phyloP scores from a whole-genome alignment of 805 yeast genomes.

The Saturnispora ahearnii region DNA sequence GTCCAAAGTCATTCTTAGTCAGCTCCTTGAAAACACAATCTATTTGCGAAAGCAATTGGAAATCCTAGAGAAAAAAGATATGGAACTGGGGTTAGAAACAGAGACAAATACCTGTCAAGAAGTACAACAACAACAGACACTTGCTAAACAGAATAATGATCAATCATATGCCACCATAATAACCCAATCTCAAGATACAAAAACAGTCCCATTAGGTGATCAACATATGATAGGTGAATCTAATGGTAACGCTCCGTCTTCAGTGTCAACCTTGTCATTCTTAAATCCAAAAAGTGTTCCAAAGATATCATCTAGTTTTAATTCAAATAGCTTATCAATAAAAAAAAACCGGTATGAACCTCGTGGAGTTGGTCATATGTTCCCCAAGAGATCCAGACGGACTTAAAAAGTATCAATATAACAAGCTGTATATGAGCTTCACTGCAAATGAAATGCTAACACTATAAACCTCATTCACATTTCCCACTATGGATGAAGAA shows the following conservation, averaged over 20 bases:
- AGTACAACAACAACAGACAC: background rate
- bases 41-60: constrained; percentile 1
- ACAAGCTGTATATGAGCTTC: too few relatives aligned
- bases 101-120: background rate
- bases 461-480: too few relatives aligned
- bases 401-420: background rate
- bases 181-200: background rate
- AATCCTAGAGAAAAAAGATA: background rate
- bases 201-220: background rate
- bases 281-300: background rate
- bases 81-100: background rate
- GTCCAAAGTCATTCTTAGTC: background rate
- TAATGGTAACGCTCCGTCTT: background rate
- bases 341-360: background rate
- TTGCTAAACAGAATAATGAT: too few relatives aligned
- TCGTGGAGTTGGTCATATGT: background rate
- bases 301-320: background rate
- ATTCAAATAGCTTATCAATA: background rate
- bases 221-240: background rate
- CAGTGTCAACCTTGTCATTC: background rate
- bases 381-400: background rate
- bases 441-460: too few relatives aligned
- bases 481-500: too few relatives aligned
- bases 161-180: background rate
- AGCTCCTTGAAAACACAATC: background rate